Base-by-base conservation (phyloP, 345 rosid species). In the Passiflora organensis region DNA sequence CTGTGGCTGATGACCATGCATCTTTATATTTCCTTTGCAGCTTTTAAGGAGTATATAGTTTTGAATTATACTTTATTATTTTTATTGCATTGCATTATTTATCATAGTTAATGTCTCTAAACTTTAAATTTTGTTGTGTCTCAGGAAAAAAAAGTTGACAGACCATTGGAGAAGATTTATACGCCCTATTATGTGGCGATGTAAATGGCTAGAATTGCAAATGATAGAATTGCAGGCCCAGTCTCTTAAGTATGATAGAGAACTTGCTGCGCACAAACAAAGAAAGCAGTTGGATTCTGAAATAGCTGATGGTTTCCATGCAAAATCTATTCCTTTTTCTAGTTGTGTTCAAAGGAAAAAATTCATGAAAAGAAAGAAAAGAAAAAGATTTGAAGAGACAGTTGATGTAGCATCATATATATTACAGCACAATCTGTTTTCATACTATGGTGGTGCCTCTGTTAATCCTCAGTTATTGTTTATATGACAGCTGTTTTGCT, bases 91-190 rank as follows among this genome's bases (percentile, higher is more conserved):
- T 19, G 23, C 10, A 44, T 0, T n/a, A 12, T 15, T 13, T 20
- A n/a, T n/a, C n/a, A n/a, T n/a, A n/a, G n/a, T 10, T 14, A 13
- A 19, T 23, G 51, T 65, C 42, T n/a, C n/a, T n/a, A n/a, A n/a
- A n/a, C n/a, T n/a, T n/a, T n/a, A n/a, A n/a, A n/a, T n/a, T n/a
- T n/a, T n/a, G n/a, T n/a, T n/a, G n/a, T n/a, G n/a, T n/a, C n/a
- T n/a, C 61, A 69, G 74, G 65, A 63, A 56, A 61, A 69, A 58
- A 63, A 69, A 43, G 28, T 48, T 69, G 56, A 69, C 74, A 20
- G 74, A 69, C 6, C 68, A 69, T 15, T 69, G 74, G 74, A 63
- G 65, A 60, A 63, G 69, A 42, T 69, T 69, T 48, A 62, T 69
- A 38, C 69, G 56, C 19, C 74, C 74, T 22, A 41, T 69, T 13